phyloP scores from a whole-genome alignment of 2,329 filamentous ascomycete genomes.

The Fusarium devonianum region DNA sequence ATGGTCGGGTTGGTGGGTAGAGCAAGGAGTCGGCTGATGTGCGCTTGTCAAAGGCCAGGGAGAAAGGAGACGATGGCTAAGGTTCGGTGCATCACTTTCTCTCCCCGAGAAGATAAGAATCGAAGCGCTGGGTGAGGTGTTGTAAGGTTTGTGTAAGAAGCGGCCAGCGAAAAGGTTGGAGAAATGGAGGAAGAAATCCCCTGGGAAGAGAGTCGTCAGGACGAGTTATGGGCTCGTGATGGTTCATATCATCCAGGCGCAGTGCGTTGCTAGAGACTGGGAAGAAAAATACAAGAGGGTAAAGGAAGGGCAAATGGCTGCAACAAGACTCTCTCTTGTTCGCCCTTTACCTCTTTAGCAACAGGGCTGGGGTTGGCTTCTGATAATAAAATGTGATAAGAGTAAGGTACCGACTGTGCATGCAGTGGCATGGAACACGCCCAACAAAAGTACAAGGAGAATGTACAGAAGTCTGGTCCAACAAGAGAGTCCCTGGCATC shows the following conservation, averaged over 20 bases:
- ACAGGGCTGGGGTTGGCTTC: constrained; percentile 5
- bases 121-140: constrained; percentile 4
- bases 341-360: neutral
- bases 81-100: constrained; percentile 20
- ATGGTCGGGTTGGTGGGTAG: constrained; percentile 8
- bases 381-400: constrained; percentile 30
- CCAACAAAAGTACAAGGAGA: constrained; percentile 25
- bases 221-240: neutral
- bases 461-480: constrained; percentile 11
- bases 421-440: no score
- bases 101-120: neutral
- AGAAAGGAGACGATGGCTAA: constrained; percentile 5
- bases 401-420: no score
- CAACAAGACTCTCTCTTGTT: neutral
- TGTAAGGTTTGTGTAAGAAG: neutral
- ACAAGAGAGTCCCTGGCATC: constrained; percentile 11
- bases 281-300: neutral
- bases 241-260: constrained; percentile 4
- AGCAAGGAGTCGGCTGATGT: constrained; percentile 6
- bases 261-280: neutral
- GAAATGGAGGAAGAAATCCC: neutral
- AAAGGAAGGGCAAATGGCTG: neutral
- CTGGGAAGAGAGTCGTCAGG: neutral
- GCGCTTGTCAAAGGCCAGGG: constrained; percentile 8
- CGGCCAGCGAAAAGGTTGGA: neutral